Percentiles rank a stretch among this genome's conserved stretches.
Evolutionary conservation across 345 rosid species (phyloP).

Genomic region (sweet orange (Citrus sinensis)): DVS_A1.0 CM039166.1:14438001-14438500

Average conservation of each 20-base stretch:
- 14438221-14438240: conserved; percentile 20
- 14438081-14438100: conserved; percentile 6
- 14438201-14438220: conserved; percentile 20
- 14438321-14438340: conserved; percentile 30
- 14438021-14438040: background rate
- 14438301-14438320: conserved; percentile 31
- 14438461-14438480: conserved; percentile 30
- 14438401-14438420: background rate
- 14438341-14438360: conserved; percentile 35
- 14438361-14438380: conserved; percentile 36
- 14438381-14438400: background rate
- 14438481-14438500: conserved; percentile 29
- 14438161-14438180: conserved; percentile 2
- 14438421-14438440: background rate
- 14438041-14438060: background rate
- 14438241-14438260: conserved; percentile 29
- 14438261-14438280: conserved; percentile 15
- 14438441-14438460: conserved; percentile 17
- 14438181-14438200: background rate
- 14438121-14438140: background rate
- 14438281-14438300: conserved; percentile 22
- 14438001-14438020: too few species aligned
- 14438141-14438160: background rate
- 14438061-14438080: conserved; percentile 12
- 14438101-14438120: conserved; percentile 1